A percentile compares a stretch with the other conserved stretches of the same genome.
Evolutionary conservation across 2,329 filamentous ascomycete genomes (phyloP).

Genomic region (Xylaria sp.): DNA sequence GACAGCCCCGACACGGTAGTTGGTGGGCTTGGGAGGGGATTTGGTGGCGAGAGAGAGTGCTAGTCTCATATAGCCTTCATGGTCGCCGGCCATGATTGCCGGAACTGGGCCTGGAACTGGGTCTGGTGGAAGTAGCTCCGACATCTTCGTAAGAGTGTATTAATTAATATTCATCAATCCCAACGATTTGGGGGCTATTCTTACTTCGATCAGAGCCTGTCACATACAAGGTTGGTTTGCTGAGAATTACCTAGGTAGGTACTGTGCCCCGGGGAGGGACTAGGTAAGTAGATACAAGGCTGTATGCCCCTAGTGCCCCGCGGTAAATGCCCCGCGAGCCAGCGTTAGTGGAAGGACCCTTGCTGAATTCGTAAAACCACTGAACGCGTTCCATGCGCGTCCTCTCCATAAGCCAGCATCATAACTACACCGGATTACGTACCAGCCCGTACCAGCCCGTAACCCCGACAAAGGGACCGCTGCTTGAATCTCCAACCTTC

Average conservation of each 20-base stretch:
- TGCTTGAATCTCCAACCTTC: background rate
- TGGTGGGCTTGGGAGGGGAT: conserved; percentile 85
- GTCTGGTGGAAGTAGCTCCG: too few species aligned
- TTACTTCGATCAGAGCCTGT: too few species aligned
- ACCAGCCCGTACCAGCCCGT: too few species aligned
- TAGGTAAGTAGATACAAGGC: background rate
- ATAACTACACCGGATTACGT: background rate
- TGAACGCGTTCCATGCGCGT: conserved; percentile 16
- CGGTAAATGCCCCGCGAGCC: conserved; percentile 10
- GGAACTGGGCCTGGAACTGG: conserved; percentile 8
- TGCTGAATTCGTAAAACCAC: background rate
- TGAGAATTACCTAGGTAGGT: too few species aligned
- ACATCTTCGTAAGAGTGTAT: conserved; percentile 17
- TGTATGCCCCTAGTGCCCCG: background rate
- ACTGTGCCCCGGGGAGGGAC: too few species aligned
- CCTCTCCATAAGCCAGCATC: background rate
- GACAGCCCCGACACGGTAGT: conserved; percentile 95
- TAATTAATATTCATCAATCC: too few species aligned
- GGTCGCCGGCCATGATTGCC: conserved; percentile 47
- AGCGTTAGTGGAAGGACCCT: background rate
- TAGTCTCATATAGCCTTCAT: conserved; percentile 64
- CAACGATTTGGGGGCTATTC: too few species aligned
- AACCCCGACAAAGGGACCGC: background rate
- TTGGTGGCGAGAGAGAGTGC: conserved; percentile 77
- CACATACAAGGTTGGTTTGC: too few species aligned